These are phyloP conservation scores for Colletotrichum tabaci DNA, from an alignment of 2,329 filamentous ascomycete genomes.

Conservation along the genomic window DNA sequence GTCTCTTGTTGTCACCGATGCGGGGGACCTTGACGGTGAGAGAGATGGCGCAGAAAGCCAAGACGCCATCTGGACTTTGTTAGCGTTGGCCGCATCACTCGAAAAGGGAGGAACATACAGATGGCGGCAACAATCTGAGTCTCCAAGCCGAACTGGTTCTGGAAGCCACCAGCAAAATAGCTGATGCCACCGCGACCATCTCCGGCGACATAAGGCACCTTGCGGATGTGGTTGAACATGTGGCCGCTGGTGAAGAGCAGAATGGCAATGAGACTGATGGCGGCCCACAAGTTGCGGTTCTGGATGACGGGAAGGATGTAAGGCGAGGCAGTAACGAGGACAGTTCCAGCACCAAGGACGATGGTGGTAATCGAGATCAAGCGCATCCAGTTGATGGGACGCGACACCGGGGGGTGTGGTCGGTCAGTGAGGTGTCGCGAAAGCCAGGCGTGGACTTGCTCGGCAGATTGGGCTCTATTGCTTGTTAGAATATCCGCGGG, in stretches of 20 bases:
- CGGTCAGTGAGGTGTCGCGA: conserved; percentile 82
- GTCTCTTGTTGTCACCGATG: conserved; percentile 81
- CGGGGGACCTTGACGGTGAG: conserved; percentile 94
- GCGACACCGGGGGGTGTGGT: conserved; percentile 82
- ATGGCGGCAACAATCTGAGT: conserved; percentile 95
- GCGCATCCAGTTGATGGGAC: conserved; percentile 89
- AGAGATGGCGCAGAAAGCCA: conserved; percentile 93
- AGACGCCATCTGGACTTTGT: conserved; percentile 70
- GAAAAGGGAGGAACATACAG: conserved; percentile 74
- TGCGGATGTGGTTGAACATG: conserved; percentile 99
- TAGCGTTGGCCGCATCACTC: conserved; percentile 55
- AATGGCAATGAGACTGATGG: conserved; percentile 88
- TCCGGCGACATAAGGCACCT: conserved; percentile 91
- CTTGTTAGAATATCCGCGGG: conserved; percentile 25
- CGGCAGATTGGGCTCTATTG: conserved; percentile 78
- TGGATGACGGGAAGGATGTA: conserved; percentile 87
- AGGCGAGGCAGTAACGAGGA: conserved; percentile 79
- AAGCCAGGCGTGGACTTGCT: conserved; percentile 85
- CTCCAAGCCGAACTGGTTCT: conserved; percentile 93
- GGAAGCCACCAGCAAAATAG: conserved; percentile 94
- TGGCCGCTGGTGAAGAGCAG: conserved; percentile 95
- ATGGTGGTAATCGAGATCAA: conserved; percentile 78
- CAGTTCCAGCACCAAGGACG: conserved; percentile 78
- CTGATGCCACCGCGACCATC: conserved; percentile 88
- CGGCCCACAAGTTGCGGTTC: conserved; percentile 95